Evolutionary conservation across 2,329 filamentous ascomycete species (phyloP).

Genomic region (Fusarium tupiense): DNA sequence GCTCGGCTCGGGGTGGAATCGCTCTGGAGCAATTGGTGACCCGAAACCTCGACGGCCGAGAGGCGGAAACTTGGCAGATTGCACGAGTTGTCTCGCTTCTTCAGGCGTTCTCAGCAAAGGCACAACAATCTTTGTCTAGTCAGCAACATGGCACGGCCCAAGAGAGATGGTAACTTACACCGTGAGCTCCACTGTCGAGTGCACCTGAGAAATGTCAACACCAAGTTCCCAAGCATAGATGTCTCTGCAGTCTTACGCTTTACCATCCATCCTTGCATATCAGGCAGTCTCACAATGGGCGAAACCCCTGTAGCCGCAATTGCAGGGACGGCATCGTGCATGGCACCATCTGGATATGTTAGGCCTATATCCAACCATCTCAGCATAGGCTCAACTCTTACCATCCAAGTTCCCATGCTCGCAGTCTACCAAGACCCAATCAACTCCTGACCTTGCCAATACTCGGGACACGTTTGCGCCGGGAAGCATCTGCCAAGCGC

Average conservation of each 20-base stretch:
- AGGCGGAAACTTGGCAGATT: conserved; percentile 62
- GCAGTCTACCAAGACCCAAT: conserved; percentile 72
- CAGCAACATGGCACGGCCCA: neutral
- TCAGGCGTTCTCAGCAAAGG: conserved; percentile 56
- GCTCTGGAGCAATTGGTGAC: conserved; percentile 56
- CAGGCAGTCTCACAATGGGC: conserved; percentile 62
- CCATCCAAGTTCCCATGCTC: conserved; percentile 64
- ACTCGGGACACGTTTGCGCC: conserved; percentile 67
- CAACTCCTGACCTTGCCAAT: conserved; percentile 69
- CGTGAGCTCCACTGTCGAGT: conserved; percentile 62
- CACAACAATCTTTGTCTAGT: conserved; percentile 54
- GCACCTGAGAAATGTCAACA: conserved; percentile 47
- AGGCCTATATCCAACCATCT: neutral
- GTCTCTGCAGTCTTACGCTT: conserved; percentile 48
- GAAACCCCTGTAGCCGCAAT: conserved; percentile 58
- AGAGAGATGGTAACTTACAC: conserved; percentile 48
- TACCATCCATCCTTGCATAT: conserved; percentile 58
- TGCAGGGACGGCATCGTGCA: conserved; percentile 64
- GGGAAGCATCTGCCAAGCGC: conserved; percentile 72
- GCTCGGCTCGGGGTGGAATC: conserved; percentile 55
- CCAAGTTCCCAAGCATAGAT: neutral
- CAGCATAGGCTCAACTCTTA: conserved; percentile 29
- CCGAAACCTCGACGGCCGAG: conserved; percentile 60
- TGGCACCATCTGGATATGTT: conserved; percentile 52
- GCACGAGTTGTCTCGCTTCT: conserved; percentile 57